Evolutionary conservation across 2,329 filamentous ascomycete genomes (phyloP), one percentile per base, ranked within the genome.

Genomic region (Coniochaeta ligniaria): DNA sequence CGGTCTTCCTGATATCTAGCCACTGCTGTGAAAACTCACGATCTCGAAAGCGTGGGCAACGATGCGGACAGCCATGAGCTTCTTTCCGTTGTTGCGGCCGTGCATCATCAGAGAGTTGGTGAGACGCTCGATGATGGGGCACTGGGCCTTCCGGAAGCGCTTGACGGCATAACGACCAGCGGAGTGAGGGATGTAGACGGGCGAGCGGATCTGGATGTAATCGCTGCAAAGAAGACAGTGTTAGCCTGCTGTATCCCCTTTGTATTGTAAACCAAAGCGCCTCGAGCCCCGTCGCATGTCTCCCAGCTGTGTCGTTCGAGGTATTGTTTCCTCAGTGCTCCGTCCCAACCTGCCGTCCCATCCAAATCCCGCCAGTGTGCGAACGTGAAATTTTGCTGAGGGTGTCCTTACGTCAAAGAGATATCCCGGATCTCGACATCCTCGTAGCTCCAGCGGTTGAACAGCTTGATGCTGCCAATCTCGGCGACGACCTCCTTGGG

Each of bases 91-190:
- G 91, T 99, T 99, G 83, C 95, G 95, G 82, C 95, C 95, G 89
- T 99, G 96, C 94, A 98, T 98, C 96, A 99, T 99, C 79, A 99
- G 89, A 64, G 95, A 98, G 91, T 99, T 99, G 87, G 95, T 99
- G 74, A 99, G 89, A 80, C 95, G 94, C 91, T 99, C 95, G 78
- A 99, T 97, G 89, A 99, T 98, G 75, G 95, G 95, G 91, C 95
- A 99, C 88, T 98, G 96, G 79, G 96, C 95, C 90, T 99, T 99
- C 86, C 95, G 91, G 92, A 99, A 99, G 78, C 96, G 90, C 92
- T 99, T 99, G 83, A 89, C 87, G 77, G 95, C 95, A 88, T 96
- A 99, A 78, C 93, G 92, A 78, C 95, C 95, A 76, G 96, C 95
- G 70, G 93, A 96, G 88, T 99, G 95, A 78, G 95, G 92, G 82